Evolutionary conservation across 306 rosid species (phyloP).

Genomic region (Rosa persica): DNA sequence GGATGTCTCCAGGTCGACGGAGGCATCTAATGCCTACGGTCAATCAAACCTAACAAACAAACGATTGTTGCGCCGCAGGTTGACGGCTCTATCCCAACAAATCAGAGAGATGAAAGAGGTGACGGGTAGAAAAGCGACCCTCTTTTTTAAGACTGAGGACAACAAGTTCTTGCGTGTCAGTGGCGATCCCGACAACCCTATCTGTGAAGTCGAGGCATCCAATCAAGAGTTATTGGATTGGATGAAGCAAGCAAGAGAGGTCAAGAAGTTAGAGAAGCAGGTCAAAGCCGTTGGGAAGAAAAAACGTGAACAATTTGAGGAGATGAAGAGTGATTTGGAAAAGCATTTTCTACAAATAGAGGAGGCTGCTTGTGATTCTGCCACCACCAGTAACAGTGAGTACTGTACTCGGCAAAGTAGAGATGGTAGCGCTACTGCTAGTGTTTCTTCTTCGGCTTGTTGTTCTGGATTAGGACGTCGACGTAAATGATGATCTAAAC

Average conservation of each 20-base stretch:
- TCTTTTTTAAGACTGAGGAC: neutral
- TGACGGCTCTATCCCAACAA: neutral
- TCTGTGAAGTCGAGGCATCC: neutral
- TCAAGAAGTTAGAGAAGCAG: neutral
- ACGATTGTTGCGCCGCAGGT: neutral
- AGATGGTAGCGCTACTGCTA: neutral
- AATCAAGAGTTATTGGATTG: neutral
- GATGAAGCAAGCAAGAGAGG: neutral
- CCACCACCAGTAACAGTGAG: neutral
- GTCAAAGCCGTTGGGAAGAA: neutral
- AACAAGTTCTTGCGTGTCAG: neutral
- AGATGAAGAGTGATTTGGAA: neutral
- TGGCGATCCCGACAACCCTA: neutral
- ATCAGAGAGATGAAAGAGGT: neutral
- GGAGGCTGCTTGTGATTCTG: neutral
- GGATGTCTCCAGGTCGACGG: neutral
- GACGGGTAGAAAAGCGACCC: neutral
- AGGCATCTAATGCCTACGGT: neutral
- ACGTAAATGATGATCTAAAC: neutral
- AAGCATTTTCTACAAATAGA: neutral
- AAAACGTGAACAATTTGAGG: neutral
- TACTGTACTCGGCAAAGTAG: neutral
- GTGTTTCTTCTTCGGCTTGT: neutral
- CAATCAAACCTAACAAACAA: neutral
- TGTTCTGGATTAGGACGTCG: neutral